Evolutionary conservation across 345 rosid genomes (phyloP), one percentile per base, ranked within the genome.

Genomic region (Acer campestre): DNA sequence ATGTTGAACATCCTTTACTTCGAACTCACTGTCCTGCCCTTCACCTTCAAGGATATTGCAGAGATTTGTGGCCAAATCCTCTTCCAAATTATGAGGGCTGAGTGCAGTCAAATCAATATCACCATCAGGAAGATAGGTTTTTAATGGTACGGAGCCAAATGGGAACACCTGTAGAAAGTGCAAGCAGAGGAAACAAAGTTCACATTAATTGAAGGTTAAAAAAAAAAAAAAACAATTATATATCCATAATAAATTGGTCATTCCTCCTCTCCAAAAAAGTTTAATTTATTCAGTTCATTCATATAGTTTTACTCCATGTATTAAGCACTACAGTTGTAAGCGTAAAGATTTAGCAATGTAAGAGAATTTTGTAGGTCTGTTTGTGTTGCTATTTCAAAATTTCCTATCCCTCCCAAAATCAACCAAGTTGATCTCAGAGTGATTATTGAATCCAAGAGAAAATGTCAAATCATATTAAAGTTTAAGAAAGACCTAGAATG

Each of bases 71-170:
- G 86, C 92, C 77, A 89, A 81, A 61, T 84, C 83, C 44, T 91
- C 97, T 81, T 89, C 99, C 79, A 70, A 69, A 69, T 81, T 86
- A 18, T 75, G 90, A 83, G 84, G 84, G 73, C 90, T 83, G 48
- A 92, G 80, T 27, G 85, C 88, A 17, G 98, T 95, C 83, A 95
- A 83, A 84, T 95, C 98, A 40, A 95, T 93, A 86, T 95, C 98
- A 64, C 98, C 98, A 66, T 95, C 98, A 3, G 98, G 98, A 55
- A 95, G 94, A 84, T 90, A 95, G 0, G 98, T 89, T 84, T 91
- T 93, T 55, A 95, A 64, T 13, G 98, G 98, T 75, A 95, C 94
- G 0, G 94, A 92, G 58, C 97, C 97, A 88, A 87, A 90, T 58
- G 92, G 80, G 79, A 89, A 89, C 46, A 90, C 91, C 98, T 94